Base-by-base conservation (phyloP, 371 early-diverging fungal genomes). In the Rhizopus delemar region DNA sequence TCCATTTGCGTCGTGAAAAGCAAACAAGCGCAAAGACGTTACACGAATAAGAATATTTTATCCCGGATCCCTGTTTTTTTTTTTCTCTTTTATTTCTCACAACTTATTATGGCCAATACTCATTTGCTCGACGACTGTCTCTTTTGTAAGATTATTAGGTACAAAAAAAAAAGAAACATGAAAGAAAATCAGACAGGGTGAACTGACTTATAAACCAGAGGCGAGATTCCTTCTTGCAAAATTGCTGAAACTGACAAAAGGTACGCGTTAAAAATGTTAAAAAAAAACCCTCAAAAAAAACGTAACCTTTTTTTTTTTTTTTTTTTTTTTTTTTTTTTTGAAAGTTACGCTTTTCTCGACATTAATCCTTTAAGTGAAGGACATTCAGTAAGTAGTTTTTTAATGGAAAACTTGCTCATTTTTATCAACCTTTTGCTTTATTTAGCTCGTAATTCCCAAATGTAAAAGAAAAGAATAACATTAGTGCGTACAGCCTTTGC, bases 91-190 rank as follows among this genome's bases (percentile, higher is more conserved):
- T 22, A 22, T 22, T 22, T 22, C 22, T 22, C 22, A 2, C 2
- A 22, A 22, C 2, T 22, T 22, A 51, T n/a, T 51, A 63, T 68
- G 65, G 34, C 56, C 35, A 41, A 57, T 43, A 43, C 60, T 29
- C 78, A 80, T 50, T 63, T 80, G n/a, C 53, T 56, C 41, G 78
- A 66, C 43, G 66, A 73, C 59, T 96, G 96, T 81, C 70, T 95
- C 66, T 96, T 96, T 70, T 96, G 96, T 84, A 92, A 90, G 74
- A 94, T 96, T 63, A 83, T 93, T 69, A 77, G 81, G 81, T 77
- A 74, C 56, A 34, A 9, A 38, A 36, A 51, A 13, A 7, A 2
- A 11, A 16, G 39, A 5, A 43, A 45, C 34, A 41, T 5, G 3
- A 36, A 46, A 35, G 7, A 51, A 7, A 51, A 59, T 15, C 34